Evolutionary conservation across 345 rosid genomes (phyloP).

Genomic region (Pistacia vera): DNA sequence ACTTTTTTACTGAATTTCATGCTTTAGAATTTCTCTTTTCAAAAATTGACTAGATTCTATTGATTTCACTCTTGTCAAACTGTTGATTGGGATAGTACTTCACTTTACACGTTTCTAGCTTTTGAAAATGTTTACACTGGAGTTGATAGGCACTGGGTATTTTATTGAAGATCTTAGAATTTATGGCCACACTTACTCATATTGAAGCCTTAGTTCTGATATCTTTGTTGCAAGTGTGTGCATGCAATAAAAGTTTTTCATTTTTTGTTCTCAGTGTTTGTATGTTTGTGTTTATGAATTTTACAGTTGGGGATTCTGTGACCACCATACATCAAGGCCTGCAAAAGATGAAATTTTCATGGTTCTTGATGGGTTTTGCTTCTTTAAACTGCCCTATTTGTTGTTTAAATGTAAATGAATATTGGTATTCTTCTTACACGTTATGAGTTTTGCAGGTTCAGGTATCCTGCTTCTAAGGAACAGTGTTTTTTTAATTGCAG

Average conservation of each 20-base stretch:
- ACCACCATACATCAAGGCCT: constrained; percentile 26
- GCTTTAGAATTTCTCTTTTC: not conserved
- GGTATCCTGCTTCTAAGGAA: constrained; percentile 43
- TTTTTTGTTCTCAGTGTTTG: not conserved
- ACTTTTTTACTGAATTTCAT: not conserved
- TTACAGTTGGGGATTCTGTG: constrained; percentile 37
- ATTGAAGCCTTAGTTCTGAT: not conserved
- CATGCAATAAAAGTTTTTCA: not conserved
- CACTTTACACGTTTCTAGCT: too few species aligned
- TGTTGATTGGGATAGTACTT: not conserved
- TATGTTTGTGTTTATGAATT: constrained; percentile 4
- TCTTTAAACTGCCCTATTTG: constrained; percentile 10
- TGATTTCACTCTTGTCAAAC: too few species aligned
- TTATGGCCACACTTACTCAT: not conserved
- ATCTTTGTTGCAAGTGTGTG: not conserved
- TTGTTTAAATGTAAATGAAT: not conserved
- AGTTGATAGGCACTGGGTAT: not conserved
- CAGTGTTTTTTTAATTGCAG: constrained; percentile 25
- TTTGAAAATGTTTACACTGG: not conserved
- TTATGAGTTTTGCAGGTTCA: constrained; percentile 52
- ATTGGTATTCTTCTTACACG: not conserved
- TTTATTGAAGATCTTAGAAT: not conserved
- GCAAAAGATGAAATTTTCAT: constrained; percentile 19
- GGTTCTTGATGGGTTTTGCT: constrained; percentile 30
- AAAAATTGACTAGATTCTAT: too few species aligned